Conservation (phyloP, 805 yeast species). For the Blastobotrys attinorum region DNA sequence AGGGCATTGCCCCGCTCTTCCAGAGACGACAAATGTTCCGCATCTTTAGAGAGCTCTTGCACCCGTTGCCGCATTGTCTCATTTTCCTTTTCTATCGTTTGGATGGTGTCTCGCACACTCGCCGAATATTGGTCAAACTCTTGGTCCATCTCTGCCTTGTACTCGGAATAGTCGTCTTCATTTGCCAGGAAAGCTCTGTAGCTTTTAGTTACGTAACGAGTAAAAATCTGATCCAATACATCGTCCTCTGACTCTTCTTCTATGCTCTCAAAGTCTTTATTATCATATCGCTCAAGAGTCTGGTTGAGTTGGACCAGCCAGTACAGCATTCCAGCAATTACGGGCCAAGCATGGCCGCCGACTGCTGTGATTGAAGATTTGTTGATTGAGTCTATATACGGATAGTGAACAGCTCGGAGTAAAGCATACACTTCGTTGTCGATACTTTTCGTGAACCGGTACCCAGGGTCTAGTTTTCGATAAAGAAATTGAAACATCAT, state of each 20-base stretch:
- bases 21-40: conserved; percentile 42
- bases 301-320: conserved; percentile 64
- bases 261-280: conserved; percentile 26
- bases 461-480: conserved; percentile 70
- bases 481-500: conserved; percentile 74
- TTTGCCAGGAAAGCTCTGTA: conserved; percentile 60
- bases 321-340: conserved; percentile 69
- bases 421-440: conserved; percentile 70
- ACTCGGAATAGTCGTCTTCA: conserved; percentile 53
- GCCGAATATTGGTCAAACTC: conserved; percentile 47
- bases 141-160: conserved; percentile 45
- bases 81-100: conserved; percentile 35
- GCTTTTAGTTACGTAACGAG: conserved; percentile 54
- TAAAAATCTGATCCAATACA: conserved; percentile 43
- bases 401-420: conserved; percentile 61
- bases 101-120: conserved; percentile 41
- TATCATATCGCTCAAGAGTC: conserved; percentile 36
- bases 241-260: conserved; percentile 33
- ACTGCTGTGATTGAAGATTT: conserved; percentile 85
- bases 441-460: conserved; percentile 55
- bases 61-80: conserved; percentile 33
- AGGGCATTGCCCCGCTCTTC: conserved; percentile 54
- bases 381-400: conserved; percentile 71
- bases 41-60: conserved; percentile 36
- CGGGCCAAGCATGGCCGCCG: conserved; percentile 80